phyloP scores from a whole-genome alignment of 257 asterid species.

The Scutellaria barbata region DNA sequence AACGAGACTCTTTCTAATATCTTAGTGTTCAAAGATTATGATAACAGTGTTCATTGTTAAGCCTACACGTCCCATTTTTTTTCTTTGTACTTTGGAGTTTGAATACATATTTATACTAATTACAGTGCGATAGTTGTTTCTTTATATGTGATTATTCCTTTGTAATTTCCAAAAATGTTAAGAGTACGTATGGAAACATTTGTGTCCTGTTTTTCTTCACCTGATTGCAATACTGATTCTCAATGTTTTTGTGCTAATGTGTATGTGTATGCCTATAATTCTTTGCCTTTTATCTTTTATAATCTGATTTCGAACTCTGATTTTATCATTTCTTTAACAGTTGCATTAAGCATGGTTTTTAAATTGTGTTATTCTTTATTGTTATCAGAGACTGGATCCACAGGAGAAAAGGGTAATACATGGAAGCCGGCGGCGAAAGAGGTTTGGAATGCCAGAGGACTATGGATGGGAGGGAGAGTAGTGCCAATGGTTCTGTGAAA shows the following conservation, averaged over 20 bases:
- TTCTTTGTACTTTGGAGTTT: conserved; percentile 17
- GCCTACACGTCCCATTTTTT: not conserved
- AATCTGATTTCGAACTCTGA: not conserved
- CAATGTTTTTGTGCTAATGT: conserved; percentile 4
- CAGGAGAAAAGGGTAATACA: conserved; percentile 69
- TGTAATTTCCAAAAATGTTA: not conserved
- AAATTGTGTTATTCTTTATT: conserved; percentile 22
- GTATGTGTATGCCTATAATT: conserved; percentile 1
- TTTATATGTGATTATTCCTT: not conserved
- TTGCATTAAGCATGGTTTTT: not conserved
- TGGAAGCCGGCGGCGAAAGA: conserved; percentile 79
- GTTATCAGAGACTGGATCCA: conserved; percentile 86
- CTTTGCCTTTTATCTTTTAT: not conserved
- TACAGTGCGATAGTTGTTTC: not conserved
- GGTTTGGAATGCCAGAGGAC: conserved; percentile 85
- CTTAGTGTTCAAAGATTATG: conserved; percentile 19
- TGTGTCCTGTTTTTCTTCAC: not conserved
- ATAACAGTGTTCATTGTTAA: not conserved
- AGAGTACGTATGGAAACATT: not conserved
- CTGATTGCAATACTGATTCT: not conserved
- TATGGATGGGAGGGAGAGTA: conserved; percentile 87
- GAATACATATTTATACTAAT: not conserved
- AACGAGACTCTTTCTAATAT: not conserved
- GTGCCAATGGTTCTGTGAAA: conserved; percentile 49
- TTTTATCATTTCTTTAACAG: not conserved